Evolutionary conservation across 345 rosid genomes (phyloP).

Genomic region (Mangifera indica): DNA sequence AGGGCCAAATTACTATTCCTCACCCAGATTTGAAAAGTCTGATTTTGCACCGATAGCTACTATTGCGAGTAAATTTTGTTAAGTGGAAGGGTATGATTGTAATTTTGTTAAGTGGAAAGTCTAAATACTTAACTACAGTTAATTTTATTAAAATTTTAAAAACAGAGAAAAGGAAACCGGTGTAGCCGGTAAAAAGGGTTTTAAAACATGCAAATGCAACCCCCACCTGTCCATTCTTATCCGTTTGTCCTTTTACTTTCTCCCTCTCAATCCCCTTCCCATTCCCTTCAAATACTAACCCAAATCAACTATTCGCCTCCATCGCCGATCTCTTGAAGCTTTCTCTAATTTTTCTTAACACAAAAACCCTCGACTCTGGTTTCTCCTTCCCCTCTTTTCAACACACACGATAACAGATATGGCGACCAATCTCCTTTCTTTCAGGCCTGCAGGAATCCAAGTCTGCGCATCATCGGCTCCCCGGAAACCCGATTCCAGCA

Average conservation of each 20-base stretch:
- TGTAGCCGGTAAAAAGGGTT: conserved; percentile 17
- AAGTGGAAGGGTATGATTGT: no score
- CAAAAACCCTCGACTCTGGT: not conserved
- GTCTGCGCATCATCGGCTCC: conserved; percentile 21
- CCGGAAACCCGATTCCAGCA: conserved; percentile 17
- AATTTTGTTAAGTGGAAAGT: no score
- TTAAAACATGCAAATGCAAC: not conserved
- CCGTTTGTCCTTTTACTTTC: conserved; percentile 10
- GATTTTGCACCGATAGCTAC: no score
- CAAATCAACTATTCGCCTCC: not conserved
- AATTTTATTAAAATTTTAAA: not conserved
- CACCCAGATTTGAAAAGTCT: no score
- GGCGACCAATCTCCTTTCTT: conserved; percentile 41
- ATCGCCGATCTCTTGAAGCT: not conserved
- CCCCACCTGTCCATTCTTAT: conserved; percentile 39
- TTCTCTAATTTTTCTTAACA: not conserved
- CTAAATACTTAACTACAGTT: no score
- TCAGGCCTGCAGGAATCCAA: conserved; percentile 19
- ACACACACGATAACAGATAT: conserved; percentile 10
- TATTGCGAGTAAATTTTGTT: no score
- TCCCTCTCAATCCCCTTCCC: no score
- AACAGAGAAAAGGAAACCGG: conserved; percentile 20
- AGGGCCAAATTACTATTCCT: no score
- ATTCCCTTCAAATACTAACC: conserved; percentile 9
- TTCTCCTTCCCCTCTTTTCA: not conserved